Percentiles rank a stretch among this genome's conserved stretches.
Conservation (phyloP, 345 rosid genomes). For the Gossypium bickii region DNA sequence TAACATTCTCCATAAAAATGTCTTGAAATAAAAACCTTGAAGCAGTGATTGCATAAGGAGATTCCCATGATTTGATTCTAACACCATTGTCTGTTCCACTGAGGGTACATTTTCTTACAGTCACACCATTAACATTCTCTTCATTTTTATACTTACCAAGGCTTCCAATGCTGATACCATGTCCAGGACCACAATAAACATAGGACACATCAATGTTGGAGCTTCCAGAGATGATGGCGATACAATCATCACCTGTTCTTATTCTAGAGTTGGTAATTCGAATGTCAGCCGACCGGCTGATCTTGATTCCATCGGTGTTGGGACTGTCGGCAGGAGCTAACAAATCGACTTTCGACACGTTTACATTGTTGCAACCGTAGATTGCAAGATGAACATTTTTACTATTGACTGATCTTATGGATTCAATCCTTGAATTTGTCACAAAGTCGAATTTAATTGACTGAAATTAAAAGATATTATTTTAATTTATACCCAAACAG, state of each 20-base stretch:
- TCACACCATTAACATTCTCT: slow-evolving; percentile 19
- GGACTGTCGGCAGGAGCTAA: slow-evolving; percentile 37
- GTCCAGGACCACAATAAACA: slow-evolving; percentile 45
- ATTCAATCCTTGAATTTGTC: too few relatives aligned
- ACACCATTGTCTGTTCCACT: slow-evolving; percentile 26
- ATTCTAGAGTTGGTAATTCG: not conserved
- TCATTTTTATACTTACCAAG: slow-evolving; percentile 32
- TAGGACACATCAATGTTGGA: slow-evolving; percentile 23
- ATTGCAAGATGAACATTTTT: slow-evolving; percentile 6
- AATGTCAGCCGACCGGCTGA: slow-evolving; percentile 24
- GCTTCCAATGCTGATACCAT: slow-evolving; percentile 52
- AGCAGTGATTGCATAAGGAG: slow-evolving; percentile 19
- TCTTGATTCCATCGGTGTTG: slow-evolving; percentile 46
- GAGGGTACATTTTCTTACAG: slow-evolving; percentile 19
- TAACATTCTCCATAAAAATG: slow-evolving; percentile 37
- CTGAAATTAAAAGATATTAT: too few relatives aligned
- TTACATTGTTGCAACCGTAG: slow-evolving; percentile 17
- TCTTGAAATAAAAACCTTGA: slow-evolving; percentile 27
- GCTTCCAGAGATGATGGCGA: slow-evolving; percentile 39
- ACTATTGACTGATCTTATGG: too few relatives aligned
- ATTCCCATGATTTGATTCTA: slow-evolving; percentile 44
- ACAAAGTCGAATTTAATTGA: too few relatives aligned
- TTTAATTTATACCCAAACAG: too few relatives aligned
- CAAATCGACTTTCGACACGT: slow-evolving; percentile 7
- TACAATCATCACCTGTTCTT: slow-evolving; percentile 42